phyloP scores from a whole-genome alignment of 1,139 yeast species.

The Saccharomyces hybrid region DNA sequence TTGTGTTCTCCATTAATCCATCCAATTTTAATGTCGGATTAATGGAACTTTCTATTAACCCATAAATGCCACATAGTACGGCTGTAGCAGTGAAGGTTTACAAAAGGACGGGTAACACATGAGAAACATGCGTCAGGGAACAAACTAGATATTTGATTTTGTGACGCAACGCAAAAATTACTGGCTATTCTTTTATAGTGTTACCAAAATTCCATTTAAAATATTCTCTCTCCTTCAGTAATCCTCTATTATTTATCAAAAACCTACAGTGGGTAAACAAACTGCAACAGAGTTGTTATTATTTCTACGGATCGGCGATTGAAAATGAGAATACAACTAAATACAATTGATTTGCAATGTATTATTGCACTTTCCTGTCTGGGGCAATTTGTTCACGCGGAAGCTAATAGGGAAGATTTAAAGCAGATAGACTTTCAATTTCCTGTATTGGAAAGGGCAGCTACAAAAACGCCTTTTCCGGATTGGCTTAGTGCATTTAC shows the following conservation, averaged over 20 bases:
- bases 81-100: not conserved
- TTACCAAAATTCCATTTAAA: not conserved
- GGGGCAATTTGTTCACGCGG: not conserved
- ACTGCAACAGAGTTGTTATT: not conserved
- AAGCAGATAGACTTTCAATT: not conserved
- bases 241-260: not conserved
- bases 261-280: not conserved
- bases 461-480: conserved; percentile 50
- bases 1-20: not conserved
- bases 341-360: not conserved
- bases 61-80: not conserved
- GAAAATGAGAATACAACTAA: not conserved
- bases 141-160: not conserved
- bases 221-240: not conserved
- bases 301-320: not conserved
- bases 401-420: not conserved
- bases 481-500: conserved; percentile 71
- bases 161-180: not conserved
- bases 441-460: not conserved
- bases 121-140: not conserved
- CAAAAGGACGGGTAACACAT: not conserved
- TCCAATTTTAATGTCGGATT: not conserved
- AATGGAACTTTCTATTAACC: not conserved
- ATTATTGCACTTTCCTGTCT: not conserved
- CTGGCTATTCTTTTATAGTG: not conserved